Evolutionary conservation across 164 flowering plant species (phyloP).

Genomic region (Annona squamosa): DNA sequence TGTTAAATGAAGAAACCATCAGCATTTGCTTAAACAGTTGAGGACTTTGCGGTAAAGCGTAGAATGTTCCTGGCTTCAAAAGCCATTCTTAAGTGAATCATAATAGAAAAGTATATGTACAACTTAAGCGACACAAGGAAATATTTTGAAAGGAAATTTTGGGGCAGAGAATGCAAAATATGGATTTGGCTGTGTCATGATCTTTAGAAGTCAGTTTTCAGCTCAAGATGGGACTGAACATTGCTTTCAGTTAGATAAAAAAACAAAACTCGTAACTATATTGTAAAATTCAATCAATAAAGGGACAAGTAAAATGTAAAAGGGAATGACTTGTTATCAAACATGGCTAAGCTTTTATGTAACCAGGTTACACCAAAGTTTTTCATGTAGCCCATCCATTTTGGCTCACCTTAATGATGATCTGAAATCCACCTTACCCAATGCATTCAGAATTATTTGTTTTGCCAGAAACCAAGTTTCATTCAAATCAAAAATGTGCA

Average conservation of each 20-base stretch:
- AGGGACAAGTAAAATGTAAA: too few relatives aligned
- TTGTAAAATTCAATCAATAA: background rate
- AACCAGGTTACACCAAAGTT: too few relatives aligned
- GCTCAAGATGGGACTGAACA: background rate
- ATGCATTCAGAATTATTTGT: too few relatives aligned
- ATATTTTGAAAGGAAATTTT: too few relatives aligned
- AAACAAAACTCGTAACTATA: background rate
- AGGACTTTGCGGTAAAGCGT: constrained; percentile 98
- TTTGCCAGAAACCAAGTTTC: too few relatives aligned
- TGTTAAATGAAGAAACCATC: constrained; percentile 91
- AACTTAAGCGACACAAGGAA: background rate
- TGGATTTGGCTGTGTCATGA: background rate
- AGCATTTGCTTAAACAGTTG: constrained; percentile 96
- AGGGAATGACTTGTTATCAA: too few relatives aligned
- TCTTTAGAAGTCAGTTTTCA: background rate
- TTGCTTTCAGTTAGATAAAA: background rate
- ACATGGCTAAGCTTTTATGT: too few relatives aligned
- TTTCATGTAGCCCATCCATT: too few relatives aligned
- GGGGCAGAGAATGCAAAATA: background rate
- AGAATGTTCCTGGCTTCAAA: constrained; percentile 95
- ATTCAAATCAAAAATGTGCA: too few relatives aligned
- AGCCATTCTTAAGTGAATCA: constrained; percentile 29
- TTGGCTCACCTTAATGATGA: too few relatives aligned
- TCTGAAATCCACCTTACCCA: too few relatives aligned
- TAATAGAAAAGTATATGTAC: constrained; percentile 9